A percentile compares a stretch with the other conserved stretches of the same genome.
Evolutionary conservation across 345 rosid species (phyloP).

Genomic region (Viola odorata): DNA sequence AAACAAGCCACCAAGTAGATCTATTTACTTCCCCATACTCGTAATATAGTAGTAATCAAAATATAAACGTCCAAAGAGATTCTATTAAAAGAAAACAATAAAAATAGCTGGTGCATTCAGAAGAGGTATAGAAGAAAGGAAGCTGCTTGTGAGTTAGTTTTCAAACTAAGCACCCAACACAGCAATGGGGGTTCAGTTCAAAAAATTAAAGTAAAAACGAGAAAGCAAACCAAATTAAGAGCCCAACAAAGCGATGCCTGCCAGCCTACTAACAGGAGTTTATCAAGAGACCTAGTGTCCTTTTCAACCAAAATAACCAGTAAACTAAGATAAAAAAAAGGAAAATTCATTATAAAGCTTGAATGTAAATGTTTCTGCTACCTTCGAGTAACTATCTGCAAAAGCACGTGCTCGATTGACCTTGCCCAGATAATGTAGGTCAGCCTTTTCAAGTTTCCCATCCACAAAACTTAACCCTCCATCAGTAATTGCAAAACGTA

Average conservation of each 20-base stretch:
- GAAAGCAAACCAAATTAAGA: not conserved
- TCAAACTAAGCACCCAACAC: too few relatives aligned
- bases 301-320: not conserved
- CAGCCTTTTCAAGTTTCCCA: constrained; percentile 77
- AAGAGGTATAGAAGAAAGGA: too few relatives aligned
- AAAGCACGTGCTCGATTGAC: constrained; percentile 70
- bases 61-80: too few relatives aligned
- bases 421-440: constrained; percentile 62
- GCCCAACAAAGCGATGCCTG: not conserved
- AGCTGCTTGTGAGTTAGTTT: too few relatives aligned
- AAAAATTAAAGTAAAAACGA: not conserved
- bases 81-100: too few relatives aligned
- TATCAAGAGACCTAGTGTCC: constrained; percentile 1
- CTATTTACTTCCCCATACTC: too few relatives aligned
- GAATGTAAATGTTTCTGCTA: constrained; percentile 21
- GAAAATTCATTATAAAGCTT: not conserved
- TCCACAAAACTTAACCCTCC: constrained; percentile 73
- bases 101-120: too few relatives aligned
- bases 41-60: too few relatives aligned
- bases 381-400: constrained; percentile 97
- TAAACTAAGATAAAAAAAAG: not conserved
- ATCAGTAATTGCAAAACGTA: constrained; percentile 66
- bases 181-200: too few relatives aligned
- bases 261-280: not conserved
- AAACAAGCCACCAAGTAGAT: too few relatives aligned